Evolutionary conservation across 495 filamentous ascomycete species (phyloP).

Genomic region (Xylaria cubensis): DNA sequence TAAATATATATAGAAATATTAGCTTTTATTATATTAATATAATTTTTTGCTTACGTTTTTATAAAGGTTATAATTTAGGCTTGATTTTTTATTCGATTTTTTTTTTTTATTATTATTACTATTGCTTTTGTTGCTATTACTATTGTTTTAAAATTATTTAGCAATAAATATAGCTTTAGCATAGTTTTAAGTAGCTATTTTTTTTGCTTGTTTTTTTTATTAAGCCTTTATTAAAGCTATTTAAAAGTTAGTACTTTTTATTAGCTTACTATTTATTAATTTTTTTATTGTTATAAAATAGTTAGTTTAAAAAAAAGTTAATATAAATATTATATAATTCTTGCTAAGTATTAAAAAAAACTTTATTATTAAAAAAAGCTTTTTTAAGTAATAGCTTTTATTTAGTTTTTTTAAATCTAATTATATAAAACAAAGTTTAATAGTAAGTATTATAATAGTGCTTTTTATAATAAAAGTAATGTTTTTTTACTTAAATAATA

Average conservation of each 20-base stretch:
- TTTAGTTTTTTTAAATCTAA: no score
- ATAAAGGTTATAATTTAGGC: not conserved
- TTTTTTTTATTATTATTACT: not conserved
- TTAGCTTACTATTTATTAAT: not conserved
- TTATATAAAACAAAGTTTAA: no score
- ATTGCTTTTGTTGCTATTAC: not conserved
- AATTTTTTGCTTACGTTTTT: not conserved
- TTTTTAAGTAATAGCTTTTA: no score
- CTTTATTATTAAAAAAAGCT: no score
- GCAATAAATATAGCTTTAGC: not conserved
- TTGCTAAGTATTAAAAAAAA: no score
- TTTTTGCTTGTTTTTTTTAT: conserved; percentile 4
- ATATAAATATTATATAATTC: not conserved
- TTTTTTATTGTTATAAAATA: not conserved
- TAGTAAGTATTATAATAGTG: no score
- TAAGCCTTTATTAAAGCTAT: not conserved
- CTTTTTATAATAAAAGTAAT: no score
- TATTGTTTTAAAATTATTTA: not conserved
- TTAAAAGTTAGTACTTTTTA: not conserved
- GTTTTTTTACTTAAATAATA: no score
- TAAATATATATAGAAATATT: not conserved
- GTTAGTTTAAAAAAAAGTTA: conserved; percentile 3
- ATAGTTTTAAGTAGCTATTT: not conserved
- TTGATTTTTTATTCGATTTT: not conserved
- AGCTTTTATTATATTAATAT: not conserved